Evolutionary conservation across 352 stramenopile genomes (phyloP), one percentile per base, ranked within the genome.

Genomic region (Phytophthora quininea): DNA sequence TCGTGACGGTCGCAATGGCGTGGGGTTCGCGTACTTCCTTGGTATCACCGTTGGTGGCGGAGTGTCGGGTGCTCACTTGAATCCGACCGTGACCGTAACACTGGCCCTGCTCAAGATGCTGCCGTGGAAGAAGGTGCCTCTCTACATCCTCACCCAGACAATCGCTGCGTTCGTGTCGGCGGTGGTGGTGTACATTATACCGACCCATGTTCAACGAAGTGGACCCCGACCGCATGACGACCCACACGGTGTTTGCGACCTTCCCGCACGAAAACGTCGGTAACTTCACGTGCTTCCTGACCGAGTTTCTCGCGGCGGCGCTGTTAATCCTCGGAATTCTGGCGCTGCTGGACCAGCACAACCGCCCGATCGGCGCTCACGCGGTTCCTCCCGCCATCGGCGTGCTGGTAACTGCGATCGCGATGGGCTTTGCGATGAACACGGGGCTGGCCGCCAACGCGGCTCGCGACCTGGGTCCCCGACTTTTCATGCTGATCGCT

Each of bases 351-450:
- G 85, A 93, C 69, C 78, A 87, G 64, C 79, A 83, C 74, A 92
- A 93, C 76, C 86, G 87, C 46, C 78, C 84, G 42, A 84, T 84
- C 3, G 74, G 84, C 38, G 84, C 82, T 37, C 79, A 85, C 49
- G 88, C 84, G 55, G 87, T 89, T 64, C 85, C 85, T 8, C 75
- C 88, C 8, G 82, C 88, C 24, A 91, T 93, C 47, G 85, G 85
- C 2, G 62, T 93, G 35, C 76, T 91, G n/a, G 74, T 93, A 35
- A 80, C 77, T 15, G 81, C 82, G n/a, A 92, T 92, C 54, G 84
- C 84, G 10, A 79, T 92, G 43, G 89, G 79, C 6, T 93, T 93
- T 51, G 85, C 77, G 15, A 91, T 89, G 77, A 92, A 93, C 79
- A 93, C 85, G 38, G 85, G 85, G 9, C 89, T 91, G 47, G 81